Evolutionary conservation across 768 basidiomycete genomes (phyloP), one percentile per base, ranked within the genome.

Genomic region (Tulasnella sp.): DNA sequence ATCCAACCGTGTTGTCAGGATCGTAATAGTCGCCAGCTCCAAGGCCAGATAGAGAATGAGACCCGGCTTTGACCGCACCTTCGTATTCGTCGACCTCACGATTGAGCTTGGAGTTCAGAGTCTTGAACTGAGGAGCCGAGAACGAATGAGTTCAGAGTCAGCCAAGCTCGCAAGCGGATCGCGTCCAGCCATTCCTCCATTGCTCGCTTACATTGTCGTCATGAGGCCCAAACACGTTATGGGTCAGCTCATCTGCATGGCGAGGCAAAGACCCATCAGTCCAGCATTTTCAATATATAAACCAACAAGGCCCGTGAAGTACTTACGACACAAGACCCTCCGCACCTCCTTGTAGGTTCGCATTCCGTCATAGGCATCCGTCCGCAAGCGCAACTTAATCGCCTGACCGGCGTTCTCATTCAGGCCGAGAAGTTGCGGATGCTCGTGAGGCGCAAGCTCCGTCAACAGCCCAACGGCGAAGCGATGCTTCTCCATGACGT

Each of bases 51-150:
- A 88, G 73, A 53, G 73, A 70, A 65, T 84, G 82, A 0, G 83
- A 79, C 3, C 82, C 82, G 8, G 73, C 71, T 15, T 69, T 68
- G 3, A 70, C 70, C 1, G 78, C 74, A 3, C 75, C 74, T 66
- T 87, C 87, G 54, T 79, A 87, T 63, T 82, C 82, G 1, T 74
- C 74, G 0, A 88, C 83, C 66, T 90, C 85, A 4, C 78, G 74
- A 66, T 87, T 87, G 1, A 88, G 75, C 60, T 78, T 73, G 1
- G 85, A 87, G 66, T 88, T 87, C 4, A 89, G 72, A 60, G 78
- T 76, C 66, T 87, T 88, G 68, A 89, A 89, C 87, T 83, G 59
- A 2, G n/a, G n/a, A n/a, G n/a, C n/a, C n/a, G n/a, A n/a, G n/a
- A n/a, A n/a, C n/a, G n/a, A n/a, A n/a, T n/a, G n/a, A n/a, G n/a